Base-by-base conservation (phyloP, 805 yeast genomes). In the Hanseniaspora occidentalis region DNA sequence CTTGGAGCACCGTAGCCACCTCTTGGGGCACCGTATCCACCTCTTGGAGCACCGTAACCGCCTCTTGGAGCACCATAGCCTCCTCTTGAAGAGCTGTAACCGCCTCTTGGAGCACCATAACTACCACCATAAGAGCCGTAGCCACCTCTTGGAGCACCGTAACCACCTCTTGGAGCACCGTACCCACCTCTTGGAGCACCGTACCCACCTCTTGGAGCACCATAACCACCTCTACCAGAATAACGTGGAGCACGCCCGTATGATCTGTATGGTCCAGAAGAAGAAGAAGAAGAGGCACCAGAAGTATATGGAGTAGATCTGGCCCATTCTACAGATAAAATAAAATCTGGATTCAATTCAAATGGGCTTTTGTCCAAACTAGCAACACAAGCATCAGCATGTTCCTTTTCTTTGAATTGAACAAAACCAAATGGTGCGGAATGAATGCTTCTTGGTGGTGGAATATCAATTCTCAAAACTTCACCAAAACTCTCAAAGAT, bases 381-480 rank as follows among this genome's bases (percentile, higher is more conserved):
- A 31, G 62, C 67, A 14, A 77, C 50, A 8, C 80, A 79, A 27
- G 63, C 63, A 47, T 73, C 74, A 46, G 78, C 74, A 51, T 71
- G 76, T 46, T 69, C 72, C 13, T 60, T 50, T 38, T 61, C 66
- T 46, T 67, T 65, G 54, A 67, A 77, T 51, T 76, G 79, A 20
- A 77, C 81, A 57, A 76, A 77, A 6, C 80, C 83, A 50, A 66
- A 77, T 49, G 75, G 77, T 45, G 72, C 66, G 31, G 76, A 75
- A 47, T 72, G 77, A 42, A 69, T 69, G 22, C 70, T 64, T 56
- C 75, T 69, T 44, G 80, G 77, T 41, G 81, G 81, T 33, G 80
- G 75, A 36, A 76, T 71, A 46, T 71, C 78, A 39, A 76, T 70
- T 57, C 78, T 66, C 38, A 72, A 71, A 35, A 77, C 61, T 47